Base-by-base conservation (phyloP, 73 alveolate species). In the Paramecium caudatum region DNA sequence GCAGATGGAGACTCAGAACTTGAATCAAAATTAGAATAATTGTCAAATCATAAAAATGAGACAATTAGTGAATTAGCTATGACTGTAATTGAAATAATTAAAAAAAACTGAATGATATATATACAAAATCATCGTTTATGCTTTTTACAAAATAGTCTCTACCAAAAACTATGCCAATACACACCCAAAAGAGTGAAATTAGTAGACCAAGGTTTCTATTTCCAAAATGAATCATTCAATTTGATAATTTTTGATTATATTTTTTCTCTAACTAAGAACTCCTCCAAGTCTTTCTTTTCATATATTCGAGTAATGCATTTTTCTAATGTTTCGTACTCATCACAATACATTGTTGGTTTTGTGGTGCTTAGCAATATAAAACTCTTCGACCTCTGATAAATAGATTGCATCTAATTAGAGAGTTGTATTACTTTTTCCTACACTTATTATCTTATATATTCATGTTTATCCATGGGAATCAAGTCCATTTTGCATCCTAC, bases 401-500 rank as follows among this genome's bases (percentile, higher is more conserved):
- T 25, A 10, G 23, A 27, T 55, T 55, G 17, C n/a, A 55, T 55
- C 80, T 55, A 55, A 27, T 10, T 2, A 1, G 23, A 1, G 23
- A 23, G 7, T 55, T 55, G 13, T 16, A 55, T 55, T 55, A 55
- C 80, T 55, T 43, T 55, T 10, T 55, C 80, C 9, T 37, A 55
- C 3, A 55, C 30, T 43, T 55, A 55, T 55, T 55, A 55, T 55
- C 80, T 5, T 8, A 55, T 27, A 27, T 43, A 27, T 10, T 27
- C 80, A 10, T 55, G 32, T 6, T 15, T 16, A 27, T 55, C 80
- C 80, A 55, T 55, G 0, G 80, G 80, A 7, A 55, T 23, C 17
- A 27, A 55, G 30, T 55, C 80, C 80, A 55, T 55, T 23, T 55
- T 55, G n/a, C 80, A 55, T 1, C 80, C 80, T 27, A 55, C 80